Conservation (phyloP, 352 stramenopile genomes). For the Pythium oligandrum region DNA sequence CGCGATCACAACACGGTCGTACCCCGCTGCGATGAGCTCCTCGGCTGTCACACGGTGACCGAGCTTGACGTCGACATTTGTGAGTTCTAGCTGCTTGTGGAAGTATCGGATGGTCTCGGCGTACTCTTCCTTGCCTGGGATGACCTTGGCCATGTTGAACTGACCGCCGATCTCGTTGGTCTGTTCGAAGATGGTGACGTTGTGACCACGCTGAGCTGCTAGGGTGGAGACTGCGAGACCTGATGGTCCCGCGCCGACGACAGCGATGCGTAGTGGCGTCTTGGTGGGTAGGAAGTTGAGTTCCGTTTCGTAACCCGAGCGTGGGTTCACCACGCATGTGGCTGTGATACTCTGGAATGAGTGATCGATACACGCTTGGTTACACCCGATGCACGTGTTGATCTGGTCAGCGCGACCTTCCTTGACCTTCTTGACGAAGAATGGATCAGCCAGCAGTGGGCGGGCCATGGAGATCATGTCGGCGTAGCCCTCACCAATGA, state of each 20-base stretch:
- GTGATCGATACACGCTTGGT: constrained; percentile 96
- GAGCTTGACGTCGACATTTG: constrained; percentile 80
- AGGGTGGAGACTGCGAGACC: constrained; percentile 89
- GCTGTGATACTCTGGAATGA: constrained; percentile 94
- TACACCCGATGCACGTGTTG: constrained; percentile 97
- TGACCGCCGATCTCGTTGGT: constrained; percentile 86
- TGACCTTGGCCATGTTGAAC: constrained; percentile 96
- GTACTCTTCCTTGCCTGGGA: constrained; percentile 98
- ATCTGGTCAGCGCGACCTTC: constrained; percentile 90
- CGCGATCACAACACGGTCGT: constrained; percentile 93
- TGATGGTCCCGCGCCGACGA: constrained; percentile 92
- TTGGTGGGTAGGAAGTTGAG: constrained; percentile 68
- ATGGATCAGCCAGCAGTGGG: constrained; percentile 93
- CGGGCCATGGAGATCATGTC: constrained; percentile 85
- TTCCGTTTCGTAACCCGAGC: constrained; percentile 93
- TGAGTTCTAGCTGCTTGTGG: constrained; percentile 81
- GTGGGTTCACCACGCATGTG: constrained; percentile 95
- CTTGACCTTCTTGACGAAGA: constrained; percentile 93
- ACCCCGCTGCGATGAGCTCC: constrained; percentile 47
- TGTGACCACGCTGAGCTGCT: constrained; percentile 87
- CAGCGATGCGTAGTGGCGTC: constrained; percentile 50
- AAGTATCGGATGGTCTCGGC: constrained; percentile 97
- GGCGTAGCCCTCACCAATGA: constrained; percentile 83
- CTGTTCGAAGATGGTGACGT: constrained; percentile 94
- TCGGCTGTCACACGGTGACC: constrained; percentile 38